A percentile compares a stretch with the other conserved stretches of the same genome.
Evolutionary conservation across 306 rosid genomes (phyloP).

Genomic region (Acacia acuminata): DNA sequence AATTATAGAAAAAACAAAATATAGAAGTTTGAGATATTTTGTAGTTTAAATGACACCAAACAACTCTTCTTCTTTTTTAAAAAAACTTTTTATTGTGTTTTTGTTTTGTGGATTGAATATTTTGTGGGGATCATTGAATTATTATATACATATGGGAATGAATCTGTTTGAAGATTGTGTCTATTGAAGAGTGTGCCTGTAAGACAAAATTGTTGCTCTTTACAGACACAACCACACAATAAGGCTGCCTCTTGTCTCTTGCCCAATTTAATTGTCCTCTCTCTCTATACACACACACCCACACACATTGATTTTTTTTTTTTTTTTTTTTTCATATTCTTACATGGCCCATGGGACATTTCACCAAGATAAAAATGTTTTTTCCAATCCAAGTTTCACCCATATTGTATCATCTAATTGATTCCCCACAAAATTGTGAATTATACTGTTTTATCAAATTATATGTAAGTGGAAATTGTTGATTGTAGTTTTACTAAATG

Average conservation of each 20-base stretch:
- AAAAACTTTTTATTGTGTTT: too few species aligned
- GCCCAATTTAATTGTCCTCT: not conserved
- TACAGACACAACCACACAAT: constrained; percentile 8
- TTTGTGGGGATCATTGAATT: constrained; percentile 16
- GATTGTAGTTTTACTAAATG: not conserved
- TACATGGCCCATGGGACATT: not conserved
- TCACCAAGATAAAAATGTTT: too few species aligned
- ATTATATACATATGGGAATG: not conserved
- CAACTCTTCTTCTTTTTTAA: too few species aligned
- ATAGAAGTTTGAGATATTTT: too few species aligned
- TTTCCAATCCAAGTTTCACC: not conserved
- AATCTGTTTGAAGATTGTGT: not conserved
- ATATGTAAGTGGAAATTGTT: not conserved
- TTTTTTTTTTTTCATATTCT: not conserved
- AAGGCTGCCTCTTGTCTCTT: not conserved
- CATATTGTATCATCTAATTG: not conserved
- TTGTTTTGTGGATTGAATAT: not conserved
- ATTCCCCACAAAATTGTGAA: not conserved
- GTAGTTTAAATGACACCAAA: too few species aligned
- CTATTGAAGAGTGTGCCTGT: constrained; percentile 17
- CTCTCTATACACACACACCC: too few species aligned
- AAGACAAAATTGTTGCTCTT: not conserved
- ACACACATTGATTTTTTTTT: too few species aligned
- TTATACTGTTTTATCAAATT: not conserved
- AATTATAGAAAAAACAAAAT: too few species aligned